Evolutionary conservation across 2,329 filamentous ascomycete genomes (phyloP).

Genomic region (Talaromyces sp.): DNA sequence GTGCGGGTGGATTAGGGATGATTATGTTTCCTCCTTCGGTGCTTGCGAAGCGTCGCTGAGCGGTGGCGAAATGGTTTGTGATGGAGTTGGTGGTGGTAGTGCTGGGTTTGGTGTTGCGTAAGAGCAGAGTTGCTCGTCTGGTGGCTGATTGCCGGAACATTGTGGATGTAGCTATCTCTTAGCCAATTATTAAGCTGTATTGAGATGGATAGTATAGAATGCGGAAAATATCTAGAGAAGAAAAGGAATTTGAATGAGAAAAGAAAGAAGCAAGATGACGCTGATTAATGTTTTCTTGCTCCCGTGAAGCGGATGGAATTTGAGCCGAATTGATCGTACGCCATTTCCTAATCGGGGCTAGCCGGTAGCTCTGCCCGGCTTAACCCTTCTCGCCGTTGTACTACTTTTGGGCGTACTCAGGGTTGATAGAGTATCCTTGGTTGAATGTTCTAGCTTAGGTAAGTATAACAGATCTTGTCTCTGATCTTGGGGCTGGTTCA

Average conservation of each 20-base stretch:
- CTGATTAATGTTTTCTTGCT: constrained; percentile 8
- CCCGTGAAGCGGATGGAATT: constrained; percentile 2
- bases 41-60: constrained; percentile 16
- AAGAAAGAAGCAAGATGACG: background rate
- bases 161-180: background rate
- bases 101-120: constrained; percentile 12
- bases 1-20: constrained; percentile 48
- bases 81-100: constrained; percentile 12
- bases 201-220: background rate
- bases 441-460: background rate
- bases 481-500: background rate
- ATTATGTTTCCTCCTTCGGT: constrained; percentile 12
- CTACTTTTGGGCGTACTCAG: background rate
- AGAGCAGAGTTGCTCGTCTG: constrained; percentile 16
- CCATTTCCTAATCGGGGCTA: constrained; percentile 7
- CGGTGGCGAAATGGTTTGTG: constrained; percentile 9
- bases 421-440: background rate
- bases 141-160: constrained; percentile 18
- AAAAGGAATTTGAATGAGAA: background rate
- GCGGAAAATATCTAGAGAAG: background rate
- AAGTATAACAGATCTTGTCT: background rate
- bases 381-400: background rate
- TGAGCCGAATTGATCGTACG: background rate
- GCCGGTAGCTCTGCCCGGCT: background rate
- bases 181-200: background rate